These are phyloP conservation scores for Epichloe coenophiala DNA, from an alignment of 2,329 filamentous ascomycete genomes.

Conservation along the genomic window DNA sequence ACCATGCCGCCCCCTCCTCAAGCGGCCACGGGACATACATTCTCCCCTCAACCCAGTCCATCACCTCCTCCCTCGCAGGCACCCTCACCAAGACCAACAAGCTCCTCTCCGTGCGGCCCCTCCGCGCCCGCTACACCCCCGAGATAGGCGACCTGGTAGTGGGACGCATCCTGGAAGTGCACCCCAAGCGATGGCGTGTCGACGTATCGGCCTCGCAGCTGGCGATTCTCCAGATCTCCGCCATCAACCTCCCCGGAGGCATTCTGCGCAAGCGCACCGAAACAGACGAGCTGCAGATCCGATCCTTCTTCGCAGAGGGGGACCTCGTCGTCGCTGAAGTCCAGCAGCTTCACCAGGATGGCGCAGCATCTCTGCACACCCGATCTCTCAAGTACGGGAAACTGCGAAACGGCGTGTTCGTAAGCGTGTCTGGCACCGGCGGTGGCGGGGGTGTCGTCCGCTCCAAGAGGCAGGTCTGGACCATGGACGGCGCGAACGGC, in stretches of 20 bases:
- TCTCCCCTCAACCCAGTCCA: constrained; percentile 47
- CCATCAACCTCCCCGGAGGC: constrained; percentile 89
- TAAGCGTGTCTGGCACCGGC: constrained; percentile 67
- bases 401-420: constrained; percentile 82
- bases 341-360: constrained; percentile 76
- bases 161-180: constrained; percentile 88
- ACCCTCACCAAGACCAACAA: constrained; percentile 92
- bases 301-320: constrained; percentile 92
- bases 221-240: constrained; percentile 69
- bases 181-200: constrained; percentile 84
- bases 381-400: constrained; percentile 89
- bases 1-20: not conserved
- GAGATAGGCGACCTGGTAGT: constrained; percentile 95
- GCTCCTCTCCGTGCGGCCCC: constrained; percentile 76
- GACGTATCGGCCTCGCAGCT: constrained; percentile 83
- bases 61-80: constrained; percentile 82
- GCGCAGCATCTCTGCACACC: constrained; percentile 77
- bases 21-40: constrained; percentile 90
- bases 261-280: constrained; percentile 84
- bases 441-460: constrained; percentile 80
- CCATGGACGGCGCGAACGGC: constrained; percentile 45
- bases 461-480: constrained; percentile 77
- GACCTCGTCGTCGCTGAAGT: constrained; percentile 92
- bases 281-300: constrained; percentile 93
- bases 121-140: constrained; percentile 85